A percentile compares a stretch with the other conserved stretches of the same genome.
Evolutionary conservation across 2,329 filamentous ascomycete species (phyloP).

Genomic region (Exophiala sp.): DNA sequence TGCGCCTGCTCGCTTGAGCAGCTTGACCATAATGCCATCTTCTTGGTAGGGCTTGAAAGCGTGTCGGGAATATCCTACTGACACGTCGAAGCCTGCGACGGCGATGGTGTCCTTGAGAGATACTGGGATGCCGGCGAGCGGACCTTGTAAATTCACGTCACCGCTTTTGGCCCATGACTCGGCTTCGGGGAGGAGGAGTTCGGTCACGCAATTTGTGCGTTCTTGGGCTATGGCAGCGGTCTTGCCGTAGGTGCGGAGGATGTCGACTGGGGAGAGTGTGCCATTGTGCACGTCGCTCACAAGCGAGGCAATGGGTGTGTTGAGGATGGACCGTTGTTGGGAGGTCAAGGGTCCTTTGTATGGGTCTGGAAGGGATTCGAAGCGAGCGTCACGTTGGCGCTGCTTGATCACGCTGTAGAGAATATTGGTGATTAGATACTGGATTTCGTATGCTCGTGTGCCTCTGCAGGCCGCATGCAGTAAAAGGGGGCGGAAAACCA

Average conservation of each 20-base stretch:
- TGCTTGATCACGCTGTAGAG: conserved; percentile 70
- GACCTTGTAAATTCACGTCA: conserved; percentile 69
- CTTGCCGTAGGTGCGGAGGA: conserved; percentile 84
- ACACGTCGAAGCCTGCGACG: conserved; percentile 77
- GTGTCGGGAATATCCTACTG: conserved; percentile 74
- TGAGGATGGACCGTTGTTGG: conserved; percentile 64
- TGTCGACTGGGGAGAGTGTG: conserved; percentile 61
- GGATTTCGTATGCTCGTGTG: background rate
- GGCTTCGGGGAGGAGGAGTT: conserved; percentile 75
- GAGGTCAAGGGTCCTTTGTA: conserved; percentile 66
- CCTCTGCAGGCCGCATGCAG: background rate
- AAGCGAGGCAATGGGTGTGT: conserved; percentile 71
- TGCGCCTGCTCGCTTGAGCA: conserved; percentile 82
- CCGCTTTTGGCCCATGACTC: conserved; percentile 63
- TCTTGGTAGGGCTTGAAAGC: conserved; percentile 61
- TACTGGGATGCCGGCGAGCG: conserved; percentile 81
- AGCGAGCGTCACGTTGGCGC: conserved; percentile 66
- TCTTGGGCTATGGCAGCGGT: conserved; percentile 78
- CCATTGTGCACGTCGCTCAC: conserved; percentile 75
- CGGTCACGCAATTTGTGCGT: conserved; percentile 85
- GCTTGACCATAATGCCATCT: conserved; percentile 69
- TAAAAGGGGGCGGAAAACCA: background rate
- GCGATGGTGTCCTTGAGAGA: conserved; percentile 76
- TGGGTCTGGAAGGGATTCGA: conserved; percentile 60
- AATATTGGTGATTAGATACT: too few relatives aligned